Evolutionary conservation across 805 yeast genomes (phyloP), one percentile per base, ranked within the genome.

Genomic region (Ogataea wickerhamii): DNA sequence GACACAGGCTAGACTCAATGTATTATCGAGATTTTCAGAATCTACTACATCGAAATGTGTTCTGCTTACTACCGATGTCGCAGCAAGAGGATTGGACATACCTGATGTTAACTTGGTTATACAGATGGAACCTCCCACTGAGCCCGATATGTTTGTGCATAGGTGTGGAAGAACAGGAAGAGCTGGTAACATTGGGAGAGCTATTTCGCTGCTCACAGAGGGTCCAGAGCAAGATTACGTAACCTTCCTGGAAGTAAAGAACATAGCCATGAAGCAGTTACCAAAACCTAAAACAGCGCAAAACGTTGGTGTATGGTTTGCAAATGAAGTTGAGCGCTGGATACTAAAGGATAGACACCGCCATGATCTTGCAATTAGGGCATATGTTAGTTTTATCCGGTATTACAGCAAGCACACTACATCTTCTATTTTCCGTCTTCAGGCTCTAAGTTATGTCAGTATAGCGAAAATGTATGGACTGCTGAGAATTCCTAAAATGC

Each of bases 111-210:
- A 93, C 54, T 63, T 89, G 18, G 98, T 91, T 3, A 66, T 93
- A n/a, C 98, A 93, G 57, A 51, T 91, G 18, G 98, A 93, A 47
- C 95, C 98, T 2, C 98, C 98, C 1, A 79, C 87, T 0, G 96
- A 89, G 49, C 87, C 97, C 0, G 94, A 84, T 54, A 77, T 87
- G 56, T 93, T 91, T 55, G 71, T 91, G 29, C 98, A 93, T 60
- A 74, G 98, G 56, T 85, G 91, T 62, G 98, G 98, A 17, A 74
- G 98, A 54, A 87, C 98, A 0, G 98, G 95, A 0, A 69, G 98
- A 44, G 97, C 97, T 0, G 89, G 91, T 42, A 77, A 78, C 44
- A 70, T 71, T 4, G 98, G 98, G 2, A 74, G 71, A 41, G 95
- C 95, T 0, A 67, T 87, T 3, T 78, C 86, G 1, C 71, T 93